Conservation (phyloP, 1,284 basidiomycete genomes). For the Apiotrichum laibachii region DNA sequence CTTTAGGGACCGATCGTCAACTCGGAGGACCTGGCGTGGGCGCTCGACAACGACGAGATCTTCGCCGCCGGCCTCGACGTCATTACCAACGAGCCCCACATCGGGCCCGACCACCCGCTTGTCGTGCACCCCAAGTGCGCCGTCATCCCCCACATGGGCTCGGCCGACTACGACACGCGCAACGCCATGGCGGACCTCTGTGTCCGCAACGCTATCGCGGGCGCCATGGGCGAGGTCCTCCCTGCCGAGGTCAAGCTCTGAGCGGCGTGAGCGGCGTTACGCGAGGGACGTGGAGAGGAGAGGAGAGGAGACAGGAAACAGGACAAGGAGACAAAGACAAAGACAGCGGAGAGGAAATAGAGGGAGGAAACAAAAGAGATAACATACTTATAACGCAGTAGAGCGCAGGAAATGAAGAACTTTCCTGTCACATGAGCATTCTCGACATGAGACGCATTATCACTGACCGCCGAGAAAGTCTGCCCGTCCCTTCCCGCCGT, state of each 20-base stretch:
- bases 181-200: constrained; percentile 73
- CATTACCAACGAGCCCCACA: constrained; percentile 83
- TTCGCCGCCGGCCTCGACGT: constrained; percentile 93
- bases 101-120: constrained; percentile 71
- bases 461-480: too few relatives aligned
- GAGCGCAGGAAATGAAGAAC: too few relatives aligned
- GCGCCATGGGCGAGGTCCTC: constrained; percentile 32
- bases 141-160: constrained; percentile 81
- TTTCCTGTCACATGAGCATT: too few relatives aligned
- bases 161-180: constrained; percentile 78
- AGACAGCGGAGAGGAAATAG: too few relatives aligned
- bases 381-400: too few relatives aligned
- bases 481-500: too few relatives aligned
- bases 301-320: too few relatives aligned
- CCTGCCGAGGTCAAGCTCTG: constrained; percentile 42
- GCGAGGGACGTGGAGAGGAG: too few relatives aligned
- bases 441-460: too few relatives aligned
- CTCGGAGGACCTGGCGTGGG: constrained; percentile 77
- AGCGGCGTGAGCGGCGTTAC: too few relatives aligned
- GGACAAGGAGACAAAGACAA: too few relatives aligned
- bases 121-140: constrained; percentile 58
- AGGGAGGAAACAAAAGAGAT: too few relatives aligned
- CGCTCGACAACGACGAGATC: constrained; percentile 71
- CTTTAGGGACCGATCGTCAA: constrained; percentile 68
- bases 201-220: constrained; percentile 41